Percentiles rank a stretch among this genome's conserved stretches.
Conservation (phyloP, 129 eudicot genomes). For the Pseudognaphalium luteoalbum region DNA sequence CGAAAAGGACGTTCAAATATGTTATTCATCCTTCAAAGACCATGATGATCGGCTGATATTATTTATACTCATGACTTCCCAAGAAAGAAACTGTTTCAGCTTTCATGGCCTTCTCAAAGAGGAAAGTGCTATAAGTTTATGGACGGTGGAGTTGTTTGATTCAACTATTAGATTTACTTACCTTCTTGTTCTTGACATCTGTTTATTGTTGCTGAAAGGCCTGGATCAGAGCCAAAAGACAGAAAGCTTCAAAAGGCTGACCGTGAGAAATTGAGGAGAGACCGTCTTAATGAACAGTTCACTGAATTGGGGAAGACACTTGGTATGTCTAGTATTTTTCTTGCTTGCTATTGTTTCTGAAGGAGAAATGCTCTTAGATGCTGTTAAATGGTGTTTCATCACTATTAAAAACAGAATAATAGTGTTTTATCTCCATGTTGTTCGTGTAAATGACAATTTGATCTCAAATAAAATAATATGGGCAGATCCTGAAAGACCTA, state of each 20-base stretch:
- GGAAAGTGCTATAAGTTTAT: not conserved
- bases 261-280: constrained; percentile 88
- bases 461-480: constrained; percentile 20
- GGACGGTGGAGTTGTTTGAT: not conserved
- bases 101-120: not conserved
- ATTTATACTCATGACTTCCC: not conserved
- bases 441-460: constrained; percentile 1
- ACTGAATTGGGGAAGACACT: constrained; percentile 78
- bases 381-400: not conserved
- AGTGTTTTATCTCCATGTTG: constrained; percentile 1
- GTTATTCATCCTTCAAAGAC: not conserved
- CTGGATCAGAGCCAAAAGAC: constrained; percentile 62
- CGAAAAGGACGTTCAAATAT: not conserved
- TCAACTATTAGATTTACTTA: not conserved
- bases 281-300: constrained; percentile 89
- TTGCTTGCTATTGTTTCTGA: not conserved
- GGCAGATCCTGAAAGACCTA: constrained; percentile 96
- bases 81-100: not conserved
- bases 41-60: not conserved
- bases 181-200: constrained; percentile 7
- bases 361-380: not conserved
- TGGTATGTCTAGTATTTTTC: constrained; percentile 42
- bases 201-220: constrained; percentile 40
- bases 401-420: not conserved
- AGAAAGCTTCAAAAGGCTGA: constrained; percentile 95